Percentiles rank a stretch among this genome's conserved stretches.
phyloP scores from a whole-genome alignment of 768 basidiomycete genomes.

The Lentinula edodes region DNA sequence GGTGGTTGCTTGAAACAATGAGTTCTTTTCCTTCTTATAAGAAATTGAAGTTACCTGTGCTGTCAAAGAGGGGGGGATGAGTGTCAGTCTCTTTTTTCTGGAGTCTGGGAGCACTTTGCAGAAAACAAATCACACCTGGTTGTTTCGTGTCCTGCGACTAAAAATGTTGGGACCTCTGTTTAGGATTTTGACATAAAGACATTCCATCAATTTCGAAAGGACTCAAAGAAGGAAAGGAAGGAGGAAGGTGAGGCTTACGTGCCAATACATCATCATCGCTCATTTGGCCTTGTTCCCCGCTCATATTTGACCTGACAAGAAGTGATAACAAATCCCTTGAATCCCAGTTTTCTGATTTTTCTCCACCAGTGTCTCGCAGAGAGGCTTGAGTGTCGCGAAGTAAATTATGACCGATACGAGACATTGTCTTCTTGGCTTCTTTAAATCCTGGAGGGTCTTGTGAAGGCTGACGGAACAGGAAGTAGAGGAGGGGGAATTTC shows the following conservation, averaged over 20 bases:
- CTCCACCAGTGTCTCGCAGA: slow-evolving; percentile 14
- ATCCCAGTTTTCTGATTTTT: slow-evolving; percentile 23
- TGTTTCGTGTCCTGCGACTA: slow-evolving; percentile 39
- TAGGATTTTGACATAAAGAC: neutral
- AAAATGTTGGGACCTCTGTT: slow-evolving; percentile 39
- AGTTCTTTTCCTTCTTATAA: neutral
- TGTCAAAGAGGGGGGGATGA: neutral
- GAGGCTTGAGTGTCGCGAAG: slow-evolving; percentile 42
- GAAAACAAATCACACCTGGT: slow-evolving; percentile 16
- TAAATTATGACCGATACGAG: slow-evolving; percentile 44
- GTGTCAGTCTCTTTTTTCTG: neutral
- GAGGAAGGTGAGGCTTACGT: slow-evolving; percentile 23
- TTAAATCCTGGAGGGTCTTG: slow-evolving; percentile 22
- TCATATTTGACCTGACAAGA: slow-evolving; percentile 60
- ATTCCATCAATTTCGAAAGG: neutral
- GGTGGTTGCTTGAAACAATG: slow-evolving; percentile 12
- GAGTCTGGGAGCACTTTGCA: neutral
- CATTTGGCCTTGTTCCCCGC: slow-evolving; percentile 56
- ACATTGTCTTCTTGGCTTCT: slow-evolving; percentile 35
- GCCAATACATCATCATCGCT: slow-evolving; percentile 58
- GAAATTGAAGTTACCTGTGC: neutral
- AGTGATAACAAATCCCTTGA: slow-evolving; percentile 53
- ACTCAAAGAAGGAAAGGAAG: too few relatives aligned
- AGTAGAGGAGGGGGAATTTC: neutral
- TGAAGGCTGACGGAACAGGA: slow-evolving; percentile 20